These are phyloP conservation scores for Salix koriyanagi DNA, from an alignment of 345 rosid species.

Conservation along the genomic window DNA sequence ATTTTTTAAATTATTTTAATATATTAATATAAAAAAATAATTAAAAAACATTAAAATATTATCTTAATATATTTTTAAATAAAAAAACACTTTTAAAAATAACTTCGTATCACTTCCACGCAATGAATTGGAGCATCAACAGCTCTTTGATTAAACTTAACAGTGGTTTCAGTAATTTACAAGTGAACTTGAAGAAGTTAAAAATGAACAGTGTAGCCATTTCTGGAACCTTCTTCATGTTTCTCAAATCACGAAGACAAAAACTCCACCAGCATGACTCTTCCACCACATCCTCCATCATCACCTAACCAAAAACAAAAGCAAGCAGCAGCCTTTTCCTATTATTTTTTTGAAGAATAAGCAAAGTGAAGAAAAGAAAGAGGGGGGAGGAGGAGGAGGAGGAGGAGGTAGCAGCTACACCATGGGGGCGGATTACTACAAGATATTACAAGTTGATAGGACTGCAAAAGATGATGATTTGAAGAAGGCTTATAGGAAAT, in stretches of 20 bases:
- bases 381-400: background rate
- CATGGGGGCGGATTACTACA: conserved; percentile 30
- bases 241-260: background rate
- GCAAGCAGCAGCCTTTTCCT: background rate
- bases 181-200: background rate
- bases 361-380: background rate
- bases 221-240: conserved; percentile 14
- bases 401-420: background rate
- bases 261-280: background rate
- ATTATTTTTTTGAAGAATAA: background rate
- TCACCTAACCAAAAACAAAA: background rate
- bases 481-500: conserved; percentile 29
- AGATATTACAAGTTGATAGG: conserved; percentile 19
- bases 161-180: too few species aligned
- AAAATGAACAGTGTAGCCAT: background rate
- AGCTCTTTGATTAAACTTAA: too few species aligned
- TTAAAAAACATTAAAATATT: too few species aligned
- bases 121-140: too few species aligned
- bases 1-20: too few species aligned
- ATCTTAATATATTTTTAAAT: too few species aligned
- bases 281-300: too few species aligned
- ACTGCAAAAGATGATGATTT: conserved; percentile 24
- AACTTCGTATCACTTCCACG: fast-evolving
- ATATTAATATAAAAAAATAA: too few species aligned
- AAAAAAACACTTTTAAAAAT: too few species aligned